Base-by-base conservation (phyloP, 345 rosid species). In the Gossypium raimondii region DNA sequence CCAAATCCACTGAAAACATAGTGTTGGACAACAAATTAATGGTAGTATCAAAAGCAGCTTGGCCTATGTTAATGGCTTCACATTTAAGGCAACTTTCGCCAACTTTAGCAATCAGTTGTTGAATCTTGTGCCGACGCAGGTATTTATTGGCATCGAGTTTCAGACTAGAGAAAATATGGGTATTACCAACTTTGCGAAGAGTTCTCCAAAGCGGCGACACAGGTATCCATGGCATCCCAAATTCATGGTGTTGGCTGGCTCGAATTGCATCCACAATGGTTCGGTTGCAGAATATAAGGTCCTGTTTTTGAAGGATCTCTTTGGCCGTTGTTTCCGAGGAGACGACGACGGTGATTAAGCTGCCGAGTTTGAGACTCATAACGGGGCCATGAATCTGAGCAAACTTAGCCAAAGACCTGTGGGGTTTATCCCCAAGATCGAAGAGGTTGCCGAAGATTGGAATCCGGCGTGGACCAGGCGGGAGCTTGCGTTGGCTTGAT, bases 401-500 rank as follows among this genome's bases (percentile, higher is more conserved):
- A 59, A 89, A 82, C 44, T 85, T 11, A 24, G 80, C 61, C 12
- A 87, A 34, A 7, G 82, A 74, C 69, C 55, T 67, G 65, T 87
- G 89, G 47, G 90, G 79, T n/a, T 75, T 84, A 70, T 56, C 55
- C 11, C 87, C 83, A 12, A 87, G 75, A 43, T 82, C 62, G 7
- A 86, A 67, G 76, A 85, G 78, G 82, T 85, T 85, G 14, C 89
- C 85, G 43, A 85, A 43, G 55, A 86, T 48, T 0, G 91, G 86
- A 62, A 87, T 48, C n/a, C 77, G 71, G 16, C 52, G 43, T 3
- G 89, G 86, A 55, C 87, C 87, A 0, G 85, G 85, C 0, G 82
- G 89, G 62, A 71, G 67, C 24, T 74, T 76, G 2, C 17, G 9
- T 8, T 1, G 7, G 9, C 77, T 58, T 58, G 41, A 29, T 43